Evolutionary conservation across 2,329 filamentous ascomycete genomes (phyloP).

Genomic region (Samsoniella hepiali): DNA sequence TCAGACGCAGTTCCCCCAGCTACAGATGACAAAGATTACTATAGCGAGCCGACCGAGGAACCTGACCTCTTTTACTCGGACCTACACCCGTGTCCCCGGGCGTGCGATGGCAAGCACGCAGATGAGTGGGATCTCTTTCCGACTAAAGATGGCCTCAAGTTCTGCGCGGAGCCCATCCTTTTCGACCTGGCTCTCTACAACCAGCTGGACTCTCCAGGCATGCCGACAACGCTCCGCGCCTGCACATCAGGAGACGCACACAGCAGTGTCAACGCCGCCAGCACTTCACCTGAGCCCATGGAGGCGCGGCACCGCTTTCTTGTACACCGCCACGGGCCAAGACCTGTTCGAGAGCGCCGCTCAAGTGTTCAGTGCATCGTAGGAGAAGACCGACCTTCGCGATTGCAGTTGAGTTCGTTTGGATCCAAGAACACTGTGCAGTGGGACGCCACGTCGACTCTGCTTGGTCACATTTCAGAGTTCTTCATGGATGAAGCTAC

Average conservation of each 20-base stretch:
- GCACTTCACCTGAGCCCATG: neutral
- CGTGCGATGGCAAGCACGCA: neutral
- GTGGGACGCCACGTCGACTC: neutral
- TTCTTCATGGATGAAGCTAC: neutral
- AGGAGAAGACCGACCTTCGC: neutral
- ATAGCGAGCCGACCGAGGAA: neutral
- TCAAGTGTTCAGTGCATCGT: neutral
- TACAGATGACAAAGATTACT: neutral
- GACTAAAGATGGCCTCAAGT: neutral
- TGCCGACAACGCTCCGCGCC: neutral
- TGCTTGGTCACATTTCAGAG: neutral
- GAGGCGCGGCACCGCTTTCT: too few species aligned
- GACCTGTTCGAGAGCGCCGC: neutral
- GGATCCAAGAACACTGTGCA: neutral
- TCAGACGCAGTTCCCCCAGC: too few species aligned
- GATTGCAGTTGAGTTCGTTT: neutral
- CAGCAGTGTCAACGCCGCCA: neutral
- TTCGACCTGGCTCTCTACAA: neutral
- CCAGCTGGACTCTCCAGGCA: neutral
- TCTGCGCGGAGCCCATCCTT: slow-evolving; percentile 1
- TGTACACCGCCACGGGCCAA: too few species aligned
- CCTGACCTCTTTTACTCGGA: slow-evolving; percentile 1
- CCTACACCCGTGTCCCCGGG: neutral
- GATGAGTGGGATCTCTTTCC: slow-evolving; percentile 5
- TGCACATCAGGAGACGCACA: slow-evolving; percentile 5